Evolutionary conservation across 2,329 filamentous ascomycete species (phyloP), one percentile per base, ranked within the genome.

Genomic region (Thyridium curvatum): DNA sequence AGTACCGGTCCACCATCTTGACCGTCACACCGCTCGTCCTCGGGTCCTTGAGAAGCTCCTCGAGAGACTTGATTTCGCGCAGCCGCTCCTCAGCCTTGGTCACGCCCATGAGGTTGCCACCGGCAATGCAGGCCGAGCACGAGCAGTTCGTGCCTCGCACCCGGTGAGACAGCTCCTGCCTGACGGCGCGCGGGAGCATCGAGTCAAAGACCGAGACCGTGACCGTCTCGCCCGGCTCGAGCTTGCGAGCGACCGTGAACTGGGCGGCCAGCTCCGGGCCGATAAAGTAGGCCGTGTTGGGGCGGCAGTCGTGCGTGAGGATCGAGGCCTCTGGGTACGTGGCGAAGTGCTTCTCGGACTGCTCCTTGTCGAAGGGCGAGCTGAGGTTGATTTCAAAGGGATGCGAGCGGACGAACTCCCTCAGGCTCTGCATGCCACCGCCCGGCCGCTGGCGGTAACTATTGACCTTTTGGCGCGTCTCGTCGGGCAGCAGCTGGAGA

Each of bases 271-370:
- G 31, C 37, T 65, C 59, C 10, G 6, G 21, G 6, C 21, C 21
- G 13, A 66, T 46, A 34, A 61, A 50, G 37, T 41, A 54, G 2
- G 51, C 53, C 9, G 64, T 58, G 42, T 67, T 66, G 2, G 64
- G 61, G 18, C 61, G 64, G 45, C 65, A 69, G 16, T 59, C 61
- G 49, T 68, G 65, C 38, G 62, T 62, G 12, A 66, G 33, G 2
- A 56, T 37, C 14, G 52, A 46, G 1, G 56, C 52, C 47, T 68
- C 62, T 0, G 64, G 63, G 40, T 61, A 67, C 32, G 47, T 47
- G 37, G 41, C 44, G 30, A 45, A 49, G 42, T 56, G 53, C 14
- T 39, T 31, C 37, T 48, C 44, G 3, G 32, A 4, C 8, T 44
- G 35, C 16, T 45, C 45, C 2, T 26, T 16, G 16, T 29, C 29